Evolutionary conservation across 345 rosid species (phyloP).

Genomic region (Eucalyptus curtisii): DNA sequence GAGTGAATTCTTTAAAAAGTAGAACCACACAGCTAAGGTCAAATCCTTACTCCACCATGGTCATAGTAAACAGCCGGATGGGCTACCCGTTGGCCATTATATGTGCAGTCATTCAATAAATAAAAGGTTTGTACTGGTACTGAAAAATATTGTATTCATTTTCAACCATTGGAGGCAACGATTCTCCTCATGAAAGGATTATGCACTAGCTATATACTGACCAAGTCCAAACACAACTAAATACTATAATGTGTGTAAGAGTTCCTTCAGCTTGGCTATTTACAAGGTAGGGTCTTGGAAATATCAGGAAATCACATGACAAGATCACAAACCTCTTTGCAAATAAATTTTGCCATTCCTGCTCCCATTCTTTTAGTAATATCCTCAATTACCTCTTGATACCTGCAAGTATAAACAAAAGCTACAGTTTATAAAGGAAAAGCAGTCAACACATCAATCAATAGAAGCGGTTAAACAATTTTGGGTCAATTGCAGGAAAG

Average conservation of each 20-base stretch:
- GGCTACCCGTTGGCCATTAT: too few relatives aligned
- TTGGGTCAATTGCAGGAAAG: neutral
- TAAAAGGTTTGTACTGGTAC: too few relatives aligned
- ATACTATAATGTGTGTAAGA: neutral
- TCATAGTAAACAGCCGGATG: neutral
- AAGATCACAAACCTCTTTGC: conserved; percentile 65
- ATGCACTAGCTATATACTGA: neutral
- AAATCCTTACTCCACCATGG: neutral
- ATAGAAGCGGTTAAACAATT: too few relatives aligned
- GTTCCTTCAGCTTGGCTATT: neutral
- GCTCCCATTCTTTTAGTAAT: conserved; percentile 81
- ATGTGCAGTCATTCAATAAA: too few relatives aligned
- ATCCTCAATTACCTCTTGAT: conserved; percentile 79
- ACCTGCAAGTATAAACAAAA: conserved; percentile 26
- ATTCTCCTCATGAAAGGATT: too few relatives aligned
- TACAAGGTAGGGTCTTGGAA: neutral
- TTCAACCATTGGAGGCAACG: too few relatives aligned
- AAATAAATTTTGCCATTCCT: conserved; percentile 89
- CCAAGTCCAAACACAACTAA: neutral
- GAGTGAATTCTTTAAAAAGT: neutral
- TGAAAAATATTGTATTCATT: too few relatives aligned
- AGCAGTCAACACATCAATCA: too few relatives aligned
- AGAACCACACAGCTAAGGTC: neutral
- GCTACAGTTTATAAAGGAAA: neutral
- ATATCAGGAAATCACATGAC: neutral